phyloP scores from a whole-genome alignment of 768 basidiomycete genomes.

The Russula abietina region DNA sequence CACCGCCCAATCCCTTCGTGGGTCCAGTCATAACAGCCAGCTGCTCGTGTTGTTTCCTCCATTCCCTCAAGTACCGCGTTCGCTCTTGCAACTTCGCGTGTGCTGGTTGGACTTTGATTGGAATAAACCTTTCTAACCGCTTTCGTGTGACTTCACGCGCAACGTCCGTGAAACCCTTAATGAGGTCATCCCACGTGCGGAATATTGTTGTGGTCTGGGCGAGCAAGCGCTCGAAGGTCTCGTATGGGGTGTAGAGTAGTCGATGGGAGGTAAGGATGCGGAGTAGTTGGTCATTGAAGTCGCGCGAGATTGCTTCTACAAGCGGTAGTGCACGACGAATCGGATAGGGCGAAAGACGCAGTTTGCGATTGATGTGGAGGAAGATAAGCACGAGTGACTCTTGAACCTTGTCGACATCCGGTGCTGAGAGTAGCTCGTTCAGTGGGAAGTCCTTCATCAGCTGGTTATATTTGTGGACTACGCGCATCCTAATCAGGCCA shows the following conservation, averaged over 20 bases:
- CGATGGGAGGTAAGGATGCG: conserved; percentile 88
- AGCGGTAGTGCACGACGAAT: conserved; percentile 93
- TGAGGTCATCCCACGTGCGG: conserved; percentile 55
- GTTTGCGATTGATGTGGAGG: conserved; percentile 89
- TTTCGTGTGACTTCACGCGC: conserved; percentile 87
- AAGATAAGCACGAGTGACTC: conserved; percentile 86
- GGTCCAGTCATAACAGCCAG: conserved; percentile 95
- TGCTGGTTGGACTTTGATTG: conserved; percentile 88
- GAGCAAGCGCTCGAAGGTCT: conserved; percentile 86
- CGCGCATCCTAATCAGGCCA: neutral
- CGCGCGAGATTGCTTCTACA: conserved; percentile 95
- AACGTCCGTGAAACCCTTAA: conserved; percentile 65
- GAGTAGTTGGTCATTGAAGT: conserved; percentile 93
- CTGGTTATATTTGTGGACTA: conserved; percentile 96
- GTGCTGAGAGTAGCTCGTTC: conserved; percentile 93
- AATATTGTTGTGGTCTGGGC: conserved; percentile 61
- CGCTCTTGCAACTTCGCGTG: conserved; percentile 90
- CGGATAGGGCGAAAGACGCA: conserved; percentile 93
- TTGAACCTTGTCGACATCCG: conserved; percentile 92
- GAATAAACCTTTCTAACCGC: conserved; percentile 88
- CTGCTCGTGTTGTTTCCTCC: conserved; percentile 97
- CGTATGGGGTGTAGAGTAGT: conserved; percentile 89
- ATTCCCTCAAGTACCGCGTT: conserved; percentile 78
- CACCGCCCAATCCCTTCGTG: conserved; percentile 73
- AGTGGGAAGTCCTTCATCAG: conserved; percentile 99